These are phyloP conservation scores for Zasmidium cellare DNA, from an alignment of 2,329 filamentous ascomycete genomes.

Conservation along the genomic window DNA sequence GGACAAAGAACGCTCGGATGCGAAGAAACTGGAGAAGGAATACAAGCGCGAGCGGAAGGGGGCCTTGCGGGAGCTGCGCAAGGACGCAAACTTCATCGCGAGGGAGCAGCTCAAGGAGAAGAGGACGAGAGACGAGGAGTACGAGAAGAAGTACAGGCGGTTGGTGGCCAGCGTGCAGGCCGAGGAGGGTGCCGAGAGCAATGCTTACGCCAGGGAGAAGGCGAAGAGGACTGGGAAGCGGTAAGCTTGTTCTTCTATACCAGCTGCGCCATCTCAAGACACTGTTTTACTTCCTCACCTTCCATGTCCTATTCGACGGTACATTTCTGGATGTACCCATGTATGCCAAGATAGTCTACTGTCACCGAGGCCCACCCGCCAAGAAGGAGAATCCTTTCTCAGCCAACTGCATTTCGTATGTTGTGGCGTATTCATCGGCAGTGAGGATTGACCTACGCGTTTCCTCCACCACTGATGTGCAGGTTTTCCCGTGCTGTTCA, in stretches of 20 bases:
- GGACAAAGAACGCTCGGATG: slow-evolving; percentile 82
- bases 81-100: slow-evolving; percentile 92
- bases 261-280: neutral
- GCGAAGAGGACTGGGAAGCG: slow-evolving; percentile 13
- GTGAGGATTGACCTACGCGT: too few relatives aligned
- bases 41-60: slow-evolving; percentile 96
- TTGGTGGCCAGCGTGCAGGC: slow-evolving; percentile 87
- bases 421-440: too few relatives aligned
- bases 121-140: slow-evolving; percentile 88
- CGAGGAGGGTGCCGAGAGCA: slow-evolving; percentile 20
- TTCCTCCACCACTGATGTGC: too few relatives aligned
- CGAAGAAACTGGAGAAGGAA: slow-evolving; percentile 81
- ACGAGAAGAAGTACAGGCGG: slow-evolving; percentile 94
- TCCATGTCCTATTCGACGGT: too few relatives aligned
- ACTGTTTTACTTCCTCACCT: neutral
- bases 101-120: slow-evolving; percentile 87
- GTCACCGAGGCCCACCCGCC: too few relatives aligned
- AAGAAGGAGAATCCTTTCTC: too few relatives aligned
- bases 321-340: too few relatives aligned
- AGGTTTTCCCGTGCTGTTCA: too few relatives aligned
- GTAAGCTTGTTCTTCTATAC: neutral
- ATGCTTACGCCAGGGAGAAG: slow-evolving; percentile 21
- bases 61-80: slow-evolving; percentile 87
- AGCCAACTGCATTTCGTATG: too few relatives aligned
- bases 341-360: too few relatives aligned